Percentiles rank a stretch among this genome's conserved stretches.
phyloP scores from a whole-genome alignment of 805 yeast species.

The Teunomyces atbi region DNA sequence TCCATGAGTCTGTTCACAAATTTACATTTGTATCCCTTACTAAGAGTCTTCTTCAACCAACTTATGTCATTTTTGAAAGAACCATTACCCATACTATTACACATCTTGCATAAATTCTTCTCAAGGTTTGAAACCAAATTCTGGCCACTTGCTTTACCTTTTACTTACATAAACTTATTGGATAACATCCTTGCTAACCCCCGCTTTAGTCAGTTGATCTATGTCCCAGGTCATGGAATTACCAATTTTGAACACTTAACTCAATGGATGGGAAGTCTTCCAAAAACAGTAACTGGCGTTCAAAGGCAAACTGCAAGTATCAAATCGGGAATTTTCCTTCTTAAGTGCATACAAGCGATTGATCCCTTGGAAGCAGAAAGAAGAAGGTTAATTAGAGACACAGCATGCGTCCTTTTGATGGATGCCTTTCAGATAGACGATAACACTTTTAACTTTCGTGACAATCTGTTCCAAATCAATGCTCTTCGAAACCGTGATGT shows the following conservation, averaged over 20 bases:
- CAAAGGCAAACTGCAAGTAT: slow-evolving; percentile 54
- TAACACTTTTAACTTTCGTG: slow-evolving; percentile 14
- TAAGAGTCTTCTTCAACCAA: slow-evolving; percentile 48
- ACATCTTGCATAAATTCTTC: slow-evolving; percentile 48
- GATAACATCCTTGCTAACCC: slow-evolving; percentile 62
- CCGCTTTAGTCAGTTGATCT: slow-evolving; percentile 26
- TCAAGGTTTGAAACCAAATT: slow-evolving; percentile 41
- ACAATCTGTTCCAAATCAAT: slow-evolving; percentile 30
- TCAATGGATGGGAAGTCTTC: slow-evolving; percentile 54
- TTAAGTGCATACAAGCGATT: slow-evolving; percentile 18
- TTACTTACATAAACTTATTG: slow-evolving; percentile 52
- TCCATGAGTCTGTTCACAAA: slow-evolving; percentile 25
- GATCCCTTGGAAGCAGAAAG: background rate
- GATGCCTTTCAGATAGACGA: slow-evolving; percentile 17
- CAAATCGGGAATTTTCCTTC: slow-evolving; percentile 48
- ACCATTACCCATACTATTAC: slow-evolving; percentile 56
- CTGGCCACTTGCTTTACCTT: slow-evolving; percentile 58
- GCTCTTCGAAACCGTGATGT: slow-evolving; percentile 46
- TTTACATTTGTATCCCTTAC: slow-evolving; percentile 34
- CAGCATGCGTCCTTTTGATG: slow-evolving; percentile 8
- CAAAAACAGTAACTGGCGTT: slow-evolving; percentile 43
- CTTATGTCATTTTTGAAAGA: slow-evolving; percentile 47
- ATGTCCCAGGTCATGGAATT: slow-evolving; percentile 3
- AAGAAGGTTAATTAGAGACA: background rate
- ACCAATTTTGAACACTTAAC: slow-evolving; percentile 35